Evolutionary conservation across 805 yeast genomes (phyloP).

Genomic region (Novakomyces olei): DNA sequence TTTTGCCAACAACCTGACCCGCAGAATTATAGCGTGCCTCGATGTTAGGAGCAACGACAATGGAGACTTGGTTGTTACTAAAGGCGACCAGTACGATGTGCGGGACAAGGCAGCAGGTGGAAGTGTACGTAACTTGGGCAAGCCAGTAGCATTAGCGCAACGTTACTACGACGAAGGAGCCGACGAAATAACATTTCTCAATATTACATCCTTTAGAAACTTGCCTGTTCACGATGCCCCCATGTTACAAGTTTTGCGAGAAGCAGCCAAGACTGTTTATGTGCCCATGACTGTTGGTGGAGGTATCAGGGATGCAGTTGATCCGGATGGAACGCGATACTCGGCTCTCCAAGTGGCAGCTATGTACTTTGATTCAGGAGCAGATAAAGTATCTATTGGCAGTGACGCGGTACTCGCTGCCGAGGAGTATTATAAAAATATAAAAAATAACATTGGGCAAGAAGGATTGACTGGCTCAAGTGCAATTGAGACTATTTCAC

Average conservation of each 20-base stretch:
- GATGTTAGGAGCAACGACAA: slow-evolving; percentile 90
- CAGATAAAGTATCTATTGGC: slow-evolving; percentile 96
- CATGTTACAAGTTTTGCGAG: slow-evolving; percentile 70
- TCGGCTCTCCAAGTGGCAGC: slow-evolving; percentile 84
- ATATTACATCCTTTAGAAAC: slow-evolving; percentile 87
- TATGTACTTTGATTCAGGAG: slow-evolving; percentile 84
- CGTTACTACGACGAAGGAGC: slow-evolving; percentile 87
- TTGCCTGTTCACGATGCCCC: slow-evolving; percentile 87
- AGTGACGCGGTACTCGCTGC: slow-evolving; percentile 90
- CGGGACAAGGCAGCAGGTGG: slow-evolving; percentile 43
- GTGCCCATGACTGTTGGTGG: slow-evolving; percentile 98
- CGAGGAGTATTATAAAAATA: slow-evolving; percentile 45
- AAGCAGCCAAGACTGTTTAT: slow-evolving; percentile 72
- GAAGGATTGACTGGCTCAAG: slow-evolving; percentile 57
- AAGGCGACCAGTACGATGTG: slow-evolving; percentile 96
- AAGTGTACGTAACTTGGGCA: slow-evolving; percentile 78
- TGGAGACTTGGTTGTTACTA: slow-evolving; percentile 93
- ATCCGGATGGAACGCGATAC: slow-evolving; percentile 56
- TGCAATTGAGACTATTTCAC: slow-evolving; percentile 84
- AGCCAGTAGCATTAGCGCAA: slow-evolving; percentile 86
- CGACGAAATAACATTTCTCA: slow-evolving; percentile 84
- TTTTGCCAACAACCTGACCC: slow-evolving; percentile 38
- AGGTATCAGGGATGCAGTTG: slow-evolving; percentile 77
- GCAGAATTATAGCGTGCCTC: slow-evolving; percentile 84
- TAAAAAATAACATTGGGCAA: too few species aligned